Base-by-base conservation (phyloP, 2,329 filamentous ascomycete species). In the Cordyceps javanica region DNA sequence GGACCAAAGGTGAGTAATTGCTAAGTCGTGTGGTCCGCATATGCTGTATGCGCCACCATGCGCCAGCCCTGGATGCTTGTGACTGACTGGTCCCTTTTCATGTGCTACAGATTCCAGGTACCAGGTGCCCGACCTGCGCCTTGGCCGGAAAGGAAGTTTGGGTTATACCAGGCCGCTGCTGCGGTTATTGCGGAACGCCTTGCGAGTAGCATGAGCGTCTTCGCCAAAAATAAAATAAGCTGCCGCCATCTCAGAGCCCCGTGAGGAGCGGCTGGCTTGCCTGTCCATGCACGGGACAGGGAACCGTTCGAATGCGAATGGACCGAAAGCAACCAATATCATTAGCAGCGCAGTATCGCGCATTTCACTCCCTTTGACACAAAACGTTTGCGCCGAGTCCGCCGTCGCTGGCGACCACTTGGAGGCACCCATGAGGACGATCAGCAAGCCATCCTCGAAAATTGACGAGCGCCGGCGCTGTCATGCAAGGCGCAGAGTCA, bases 131-230 rank as follows among this genome's bases (percentile, higher is more conserved):
- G 49, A 81, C 74, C 5, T 82, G 80, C 62, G 72, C 73, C 52
- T 65, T 69, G 42, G 69, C 72, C 46, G 80, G 80, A 59, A 72
- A 76, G 60, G 80, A 82, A 63, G 77, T 79, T 44, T 82, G 80
- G 80, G 80, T 82, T 25, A 79, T 81, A 60, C 79, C 78, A 32
- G 80, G 80, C 54, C 74, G 77, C 58, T 70, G 70, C 52, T 82
- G 80, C 64, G 74, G 75, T 32, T 75, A 77, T 62, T 81, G 78
- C 67, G 77, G 78, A 51, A 79, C 77, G 25, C 73, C 76, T 5
- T 73, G 71, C 48, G 69, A 69, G 48, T 44, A 50, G n/a, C 16
- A 19, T 44, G 39, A 19, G 13, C 34, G 44, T 34, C 21, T 34
- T 34, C 23, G 55, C 50, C 55, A 23, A 46, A n/a, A n/a, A n/a